Conservation (phyloP, 345 rosid species). For the Draba incana region DNA sequence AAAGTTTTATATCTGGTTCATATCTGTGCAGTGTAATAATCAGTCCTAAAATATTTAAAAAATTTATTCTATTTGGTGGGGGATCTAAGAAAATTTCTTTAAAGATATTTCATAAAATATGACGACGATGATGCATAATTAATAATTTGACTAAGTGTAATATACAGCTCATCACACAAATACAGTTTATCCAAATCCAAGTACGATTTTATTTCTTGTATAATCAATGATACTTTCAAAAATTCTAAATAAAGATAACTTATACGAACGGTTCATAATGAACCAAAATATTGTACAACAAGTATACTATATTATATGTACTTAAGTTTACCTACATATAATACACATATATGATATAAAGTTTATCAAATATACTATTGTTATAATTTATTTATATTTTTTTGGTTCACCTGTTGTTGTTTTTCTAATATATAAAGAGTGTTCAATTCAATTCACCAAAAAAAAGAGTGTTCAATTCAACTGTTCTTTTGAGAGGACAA, state of each 20-base stretch:
- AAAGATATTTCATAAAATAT: background rate
- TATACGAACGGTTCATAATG: background rate
- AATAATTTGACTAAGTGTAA: background rate
- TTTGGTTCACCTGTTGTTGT: background rate
- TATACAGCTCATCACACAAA: conserved; percentile 15
- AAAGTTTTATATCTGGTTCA: conserved; percentile 37
- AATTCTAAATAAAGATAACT: background rate
- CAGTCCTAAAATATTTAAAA: background rate
- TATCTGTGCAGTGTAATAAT: conserved; percentile 39
- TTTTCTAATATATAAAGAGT: too few species aligned
- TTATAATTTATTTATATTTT: background rate
- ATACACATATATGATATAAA: background rate
- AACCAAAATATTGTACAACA: too few species aligned
- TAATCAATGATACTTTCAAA: background rate
- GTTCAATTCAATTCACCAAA: too few species aligned
- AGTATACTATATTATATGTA: background rate
- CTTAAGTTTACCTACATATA: background rate
- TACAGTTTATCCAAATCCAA: conserved; percentile 1
- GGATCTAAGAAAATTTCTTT: conserved; percentile 15
- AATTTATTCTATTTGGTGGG: conserved; percentile 33
- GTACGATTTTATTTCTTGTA: background rate
- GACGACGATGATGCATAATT: too few species aligned
- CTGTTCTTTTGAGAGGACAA: background rate
- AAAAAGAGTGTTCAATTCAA: too few species aligned
- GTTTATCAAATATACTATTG: background rate